These are phyloP conservation scores for Ochetophila trinervis DNA, from an alignment of 306 rosid species.

Conservation along the genomic window DNA sequence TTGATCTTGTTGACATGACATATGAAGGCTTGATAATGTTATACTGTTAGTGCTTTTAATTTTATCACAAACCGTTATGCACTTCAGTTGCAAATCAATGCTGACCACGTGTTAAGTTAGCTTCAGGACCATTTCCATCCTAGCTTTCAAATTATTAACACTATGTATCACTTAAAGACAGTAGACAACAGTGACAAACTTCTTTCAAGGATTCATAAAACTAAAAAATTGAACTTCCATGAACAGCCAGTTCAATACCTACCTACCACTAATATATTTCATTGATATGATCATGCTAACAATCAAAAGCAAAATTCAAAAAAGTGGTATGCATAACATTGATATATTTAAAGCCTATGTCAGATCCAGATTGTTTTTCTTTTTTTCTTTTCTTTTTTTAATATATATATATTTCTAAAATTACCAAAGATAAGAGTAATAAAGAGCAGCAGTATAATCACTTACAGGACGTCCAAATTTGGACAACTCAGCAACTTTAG, in stretches of 20 bases:
- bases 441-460: slow-evolving; percentile 21
- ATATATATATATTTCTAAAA: too few relatives aligned
- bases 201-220: neutral
- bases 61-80: neutral
- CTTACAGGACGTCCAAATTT: slow-evolving; percentile 97
- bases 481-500: slow-evolving; percentile 64
- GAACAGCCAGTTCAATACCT: neutral
- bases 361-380: neutral
- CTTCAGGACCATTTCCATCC: neutral
- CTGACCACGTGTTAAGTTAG: neutral
- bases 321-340: neutral
- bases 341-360: neutral
- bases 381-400: too few relatives aligned
- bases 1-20: neutral
- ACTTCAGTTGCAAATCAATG: neutral
- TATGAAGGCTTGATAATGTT: neutral
- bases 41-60: neutral
- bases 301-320: neutral
- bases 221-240: neutral
- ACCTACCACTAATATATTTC: neutral
- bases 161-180: neutral
- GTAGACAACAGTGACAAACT: neutral
- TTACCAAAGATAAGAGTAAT: slow-evolving; percentile 14
- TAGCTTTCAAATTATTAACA: neutral
- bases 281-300: neutral